A percentile compares a stretch with the other conserved stretches of the same genome.
Evolutionary conservation across 148 eudicot genomes (phyloP).

Genomic region (Persicaria maculosa): DNA sequence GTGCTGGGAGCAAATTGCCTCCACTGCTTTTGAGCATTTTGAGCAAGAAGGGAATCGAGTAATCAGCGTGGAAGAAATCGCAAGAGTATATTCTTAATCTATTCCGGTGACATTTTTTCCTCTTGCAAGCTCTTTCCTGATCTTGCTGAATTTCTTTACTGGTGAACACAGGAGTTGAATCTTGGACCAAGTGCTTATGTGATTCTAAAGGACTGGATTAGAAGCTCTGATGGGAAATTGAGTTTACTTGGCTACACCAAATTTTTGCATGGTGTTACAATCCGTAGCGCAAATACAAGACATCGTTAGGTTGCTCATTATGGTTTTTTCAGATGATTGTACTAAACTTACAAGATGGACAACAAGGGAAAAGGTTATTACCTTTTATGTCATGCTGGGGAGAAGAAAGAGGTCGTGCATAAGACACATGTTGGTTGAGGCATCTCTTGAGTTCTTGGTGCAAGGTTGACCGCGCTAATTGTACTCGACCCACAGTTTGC

Average conservation of each 20-base stretch:
- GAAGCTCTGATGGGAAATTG: slow-evolving; percentile 49
- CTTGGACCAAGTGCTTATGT: slow-evolving; percentile 47
- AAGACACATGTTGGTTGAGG: background rate
- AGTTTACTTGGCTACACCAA: slow-evolving; percentile 60
- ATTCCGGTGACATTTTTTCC: background rate
- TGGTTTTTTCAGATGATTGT: slow-evolving; percentile 3
- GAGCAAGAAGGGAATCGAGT: slow-evolving; percentile 52
- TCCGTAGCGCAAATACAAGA: slow-evolving; percentile 39
- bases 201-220: slow-evolving; percentile 52
- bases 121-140: background rate
- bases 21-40: slow-evolving; percentile 46
- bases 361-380: slow-evolving; percentile 1
- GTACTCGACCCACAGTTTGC: background rate
- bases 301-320: slow-evolving; percentile 20
- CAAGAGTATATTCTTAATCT: slow-evolving; percentile 30
- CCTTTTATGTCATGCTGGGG: background rate
- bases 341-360: background rate
- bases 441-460: background rate
- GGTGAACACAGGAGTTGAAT: slow-evolving; percentile 46
- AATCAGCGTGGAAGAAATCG: slow-evolving; percentile 57
- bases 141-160: background rate
- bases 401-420: slow-evolving; percentile 6
- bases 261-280: slow-evolving; percentile 67
- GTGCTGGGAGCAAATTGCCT: slow-evolving; percentile 55
- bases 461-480: background rate